Evolutionary conservation across 2,329 filamentous ascomycete genomes (phyloP), one percentile per base, ranked within the genome.

Genomic region (Zymoseptoria pseudotritici): DNA sequence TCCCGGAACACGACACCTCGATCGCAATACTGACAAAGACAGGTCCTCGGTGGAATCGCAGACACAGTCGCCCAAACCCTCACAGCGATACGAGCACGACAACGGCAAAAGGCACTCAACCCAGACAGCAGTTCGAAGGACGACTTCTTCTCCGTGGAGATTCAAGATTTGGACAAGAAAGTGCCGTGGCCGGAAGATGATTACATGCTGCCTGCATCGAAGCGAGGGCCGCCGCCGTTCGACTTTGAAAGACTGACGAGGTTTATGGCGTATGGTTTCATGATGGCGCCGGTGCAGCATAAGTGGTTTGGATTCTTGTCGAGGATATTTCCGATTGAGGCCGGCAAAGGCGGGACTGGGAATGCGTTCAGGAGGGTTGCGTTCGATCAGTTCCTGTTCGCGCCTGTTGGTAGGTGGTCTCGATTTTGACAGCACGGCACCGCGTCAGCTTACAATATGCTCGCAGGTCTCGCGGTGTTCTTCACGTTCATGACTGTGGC

Each of bases 221-320:
- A 82, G 67, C 71, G 74, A 10, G 81, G 88, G 0, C 89, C 91
- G 26, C 89, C 91, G 2, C 86, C 91, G 0, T 97, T 99, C 71
- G 93, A 99, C 76, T 97, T 97, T 70, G 94, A 97, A 78, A 86
- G 94, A 54, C 80, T 97, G 64, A 93, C 90, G 1, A 83, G 94
- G 54, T 99, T 97, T 79, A 97, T 97, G 91, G 88, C 90, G 4
- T 99, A 97, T 74, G 91, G 91, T 72, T 97, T 97, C 78, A 84
- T 89, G 72, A 97, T 97, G 91, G 91, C 94, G 4, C 94, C 94
- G 0, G 70, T 97, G 31, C 93, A 97, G 75, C 96, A 96, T 78
- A 88, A 90, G 73, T 99, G 94, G 94, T 97, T 97, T 77, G 84
- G 85, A 56, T 92, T 96, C 74, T 79, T 99, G 64, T 88, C 86